A percentile compares a stretch with the other conserved stretches of the same genome.
phyloP scores from a whole-genome alignment of 2,329 filamentous ascomycete species.

The Cladosporium velox region DNA sequence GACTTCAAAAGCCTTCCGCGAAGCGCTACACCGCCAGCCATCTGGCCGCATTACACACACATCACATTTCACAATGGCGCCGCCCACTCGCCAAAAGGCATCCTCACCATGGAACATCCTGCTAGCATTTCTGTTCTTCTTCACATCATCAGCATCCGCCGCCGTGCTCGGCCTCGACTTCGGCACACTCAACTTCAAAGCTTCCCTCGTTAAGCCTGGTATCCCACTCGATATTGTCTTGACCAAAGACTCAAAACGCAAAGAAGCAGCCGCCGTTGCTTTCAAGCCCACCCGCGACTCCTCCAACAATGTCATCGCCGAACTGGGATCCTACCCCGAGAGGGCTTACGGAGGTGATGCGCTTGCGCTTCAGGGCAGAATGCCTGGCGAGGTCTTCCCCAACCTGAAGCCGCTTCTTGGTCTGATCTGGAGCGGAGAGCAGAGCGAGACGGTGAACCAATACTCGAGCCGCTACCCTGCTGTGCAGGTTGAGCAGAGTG shows the following conservation, averaged over 20 bases:
- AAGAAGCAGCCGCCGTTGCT: constrained; percentile 85
- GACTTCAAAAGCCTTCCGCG: constrained; percentile 11
- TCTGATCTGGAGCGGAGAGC: constrained; percentile 51
- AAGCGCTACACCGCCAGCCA: constrained; percentile 20
- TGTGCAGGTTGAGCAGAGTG: constrained; percentile 65
- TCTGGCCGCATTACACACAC: background rate
- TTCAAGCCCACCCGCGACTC: constrained; percentile 81
- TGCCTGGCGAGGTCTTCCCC: constrained; percentile 89
- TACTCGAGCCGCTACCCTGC: constrained; percentile 79
- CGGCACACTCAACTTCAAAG: constrained; percentile 96
- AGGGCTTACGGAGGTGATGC: constrained; percentile 90
- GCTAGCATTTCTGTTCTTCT: constrained; percentile 16
- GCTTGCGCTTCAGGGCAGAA: constrained; percentile 79
- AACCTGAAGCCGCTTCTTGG: constrained; percentile 93
- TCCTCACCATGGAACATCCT: constrained; percentile 15
- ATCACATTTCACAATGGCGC: constrained; percentile 13
- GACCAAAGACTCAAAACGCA: constrained; percentile 95
- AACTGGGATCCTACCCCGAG: constrained; percentile 67
- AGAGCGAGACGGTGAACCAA: constrained; percentile 63
- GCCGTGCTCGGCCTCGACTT: constrained; percentile 91
- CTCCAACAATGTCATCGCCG: constrained; percentile 55
- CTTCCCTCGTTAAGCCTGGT: constrained; percentile 90
- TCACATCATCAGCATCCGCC: constrained; percentile 56
- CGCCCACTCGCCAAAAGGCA: constrained; percentile 2
- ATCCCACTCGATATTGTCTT: constrained; percentile 97